Percentiles rank a stretch among this genome's conserved stretches.
phyloP scores from a whole-genome alignment of 2,329 filamentous ascomycete species.

The Fusarium stilboides region DNA sequence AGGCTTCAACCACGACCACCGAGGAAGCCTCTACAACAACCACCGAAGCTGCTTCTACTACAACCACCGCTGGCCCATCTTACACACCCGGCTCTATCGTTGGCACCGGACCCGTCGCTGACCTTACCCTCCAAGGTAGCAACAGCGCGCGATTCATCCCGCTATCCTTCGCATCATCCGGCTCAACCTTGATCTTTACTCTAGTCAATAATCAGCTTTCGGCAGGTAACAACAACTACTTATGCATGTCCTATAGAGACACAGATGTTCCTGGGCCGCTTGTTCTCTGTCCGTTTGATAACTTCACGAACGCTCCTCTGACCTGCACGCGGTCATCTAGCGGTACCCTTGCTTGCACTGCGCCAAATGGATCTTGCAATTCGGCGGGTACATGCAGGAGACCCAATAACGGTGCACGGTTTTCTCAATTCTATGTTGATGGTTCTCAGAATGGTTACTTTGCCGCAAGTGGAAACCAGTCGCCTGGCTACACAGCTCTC shows the following conservation, averaged over 20 bases:
- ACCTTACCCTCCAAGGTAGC: neutral
- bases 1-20: neutral
- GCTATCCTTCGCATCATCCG: conserved; percentile 9
- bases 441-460: neutral
- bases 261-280: neutral
- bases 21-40: neutral
- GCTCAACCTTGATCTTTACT: conserved; percentile 13
- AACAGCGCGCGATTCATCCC: neutral
- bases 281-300: conserved; percentile 7
- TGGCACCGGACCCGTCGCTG: conserved; percentile 1
- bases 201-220: neutral
- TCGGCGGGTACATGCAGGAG: accelerated
- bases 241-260: neutral
- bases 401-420: accelerated
- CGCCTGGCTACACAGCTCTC: neutral
- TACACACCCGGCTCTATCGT: conserved; percentile 5
- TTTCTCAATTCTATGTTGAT: conserved; percentile 21
- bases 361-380: neutral
- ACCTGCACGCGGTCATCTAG: neutral
- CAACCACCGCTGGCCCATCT: neutral
- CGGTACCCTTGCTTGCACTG: conserved; percentile 3
- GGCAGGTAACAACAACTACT: neutral
- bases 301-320: neutral
- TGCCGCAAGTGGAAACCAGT: neutral
- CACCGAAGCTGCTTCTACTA: neutral